phyloP scores from a whole-genome alignment of 345 rosid genomes.

The Eucalyptus sideroxylon region DNA sequence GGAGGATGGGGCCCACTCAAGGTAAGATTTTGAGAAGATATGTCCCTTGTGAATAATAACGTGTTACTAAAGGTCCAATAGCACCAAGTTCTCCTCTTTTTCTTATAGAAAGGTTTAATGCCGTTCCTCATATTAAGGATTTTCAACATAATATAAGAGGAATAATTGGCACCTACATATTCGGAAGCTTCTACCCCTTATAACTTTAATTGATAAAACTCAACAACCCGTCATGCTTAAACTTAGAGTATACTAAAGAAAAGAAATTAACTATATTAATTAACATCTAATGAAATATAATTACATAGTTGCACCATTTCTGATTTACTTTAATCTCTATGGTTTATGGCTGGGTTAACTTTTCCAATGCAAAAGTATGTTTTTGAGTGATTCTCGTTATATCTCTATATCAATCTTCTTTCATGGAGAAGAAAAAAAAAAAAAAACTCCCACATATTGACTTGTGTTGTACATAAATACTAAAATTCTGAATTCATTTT shows the following conservation, averaged over 20 bases:
- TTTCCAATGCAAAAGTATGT: not conserved
- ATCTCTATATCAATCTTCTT: not conserved
- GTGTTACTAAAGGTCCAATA: not conserved
- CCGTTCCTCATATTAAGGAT: not conserved
- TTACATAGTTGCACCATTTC: too few species aligned
- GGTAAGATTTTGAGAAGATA: not conserved
- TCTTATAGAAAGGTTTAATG: not conserved
- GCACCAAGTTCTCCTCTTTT: not conserved
- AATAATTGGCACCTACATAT: too few species aligned
- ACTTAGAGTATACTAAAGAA: not conserved
- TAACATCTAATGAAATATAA: too few species aligned
- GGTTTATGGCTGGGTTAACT: not conserved
- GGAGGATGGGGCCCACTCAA: not conserved
- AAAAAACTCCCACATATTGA: not conserved
- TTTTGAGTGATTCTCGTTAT: not conserved
- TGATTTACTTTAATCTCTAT: too few species aligned
- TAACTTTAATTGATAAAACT: not conserved
- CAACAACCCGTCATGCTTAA: not conserved
- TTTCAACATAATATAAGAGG: not conserved
- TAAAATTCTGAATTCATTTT: too few species aligned
- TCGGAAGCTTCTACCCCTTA: too few species aligned
- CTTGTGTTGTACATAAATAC: not conserved
- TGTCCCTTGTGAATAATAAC: not conserved
- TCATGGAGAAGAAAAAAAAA: not conserved
- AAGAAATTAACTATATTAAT: too few species aligned